Percentiles rank a stretch among this genome's conserved stretches.
Conservation (phyloP, 2,329 filamentous ascomycete species). For the Ophiocordyceps australis region DNA sequence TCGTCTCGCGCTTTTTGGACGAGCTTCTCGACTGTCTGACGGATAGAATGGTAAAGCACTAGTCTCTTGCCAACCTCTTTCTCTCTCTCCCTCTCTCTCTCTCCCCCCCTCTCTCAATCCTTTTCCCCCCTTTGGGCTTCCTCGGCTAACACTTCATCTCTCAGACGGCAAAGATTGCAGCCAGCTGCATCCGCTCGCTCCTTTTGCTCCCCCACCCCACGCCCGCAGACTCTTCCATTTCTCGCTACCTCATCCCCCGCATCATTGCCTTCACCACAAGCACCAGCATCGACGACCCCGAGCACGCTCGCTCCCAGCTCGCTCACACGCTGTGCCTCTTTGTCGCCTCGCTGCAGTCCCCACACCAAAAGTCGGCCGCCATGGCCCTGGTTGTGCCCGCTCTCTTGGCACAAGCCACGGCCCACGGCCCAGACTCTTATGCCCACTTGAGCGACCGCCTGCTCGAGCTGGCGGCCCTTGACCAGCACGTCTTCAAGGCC, state of each 20-base stretch:
- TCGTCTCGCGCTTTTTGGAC: conserved; percentile 57
- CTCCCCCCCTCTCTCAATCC: no score
- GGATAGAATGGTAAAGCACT: conserved; percentile 58
- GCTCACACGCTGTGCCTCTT: conserved; percentile 62
- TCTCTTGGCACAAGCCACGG: conserved; percentile 53
- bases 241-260: conserved; percentile 55
- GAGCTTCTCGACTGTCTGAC: conserved; percentile 73
- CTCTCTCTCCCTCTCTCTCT: no score
- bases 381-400: conserved; percentile 64
- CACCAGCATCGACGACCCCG: conserved; percentile 59
- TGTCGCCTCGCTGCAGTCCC: conserved; percentile 27
- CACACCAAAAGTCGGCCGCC: conserved; percentile 35
- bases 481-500: conserved; percentile 55
- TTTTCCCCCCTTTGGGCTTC: no score
- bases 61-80: no score
- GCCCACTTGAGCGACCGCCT: conserved; percentile 59
- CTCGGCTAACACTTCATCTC: no score
- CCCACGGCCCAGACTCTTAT: conserved; percentile 42
- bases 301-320: conserved; percentile 52
- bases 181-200: conserved; percentile 75
- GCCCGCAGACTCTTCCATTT: conserved; percentile 52
- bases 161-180: conserved; percentile 71
- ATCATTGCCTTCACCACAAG: conserved; percentile 59
- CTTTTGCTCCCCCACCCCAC: conserved; percentile 48
- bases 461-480: conserved; percentile 61